Evolutionary conservation across 345 rosid genomes (phyloP).

Genomic region (Gossypium rotundifolium): DNA sequence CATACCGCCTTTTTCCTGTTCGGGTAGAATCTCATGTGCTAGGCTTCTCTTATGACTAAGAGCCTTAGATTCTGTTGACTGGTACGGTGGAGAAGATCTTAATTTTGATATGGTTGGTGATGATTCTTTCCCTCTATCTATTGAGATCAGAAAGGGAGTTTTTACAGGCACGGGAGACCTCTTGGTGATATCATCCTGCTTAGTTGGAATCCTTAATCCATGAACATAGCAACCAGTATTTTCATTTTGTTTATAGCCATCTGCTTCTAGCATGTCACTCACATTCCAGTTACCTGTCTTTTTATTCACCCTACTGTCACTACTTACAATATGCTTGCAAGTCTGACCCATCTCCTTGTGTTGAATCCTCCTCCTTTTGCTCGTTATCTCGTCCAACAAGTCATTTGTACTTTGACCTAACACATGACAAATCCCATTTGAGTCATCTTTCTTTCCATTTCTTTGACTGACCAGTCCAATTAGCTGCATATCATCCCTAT

Average conservation of each 20-base stretch:
- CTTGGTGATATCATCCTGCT: constrained; percentile 1
- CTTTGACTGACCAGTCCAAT: not conserved
- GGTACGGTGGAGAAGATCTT: constrained; percentile 12
- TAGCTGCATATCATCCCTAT: not conserved
- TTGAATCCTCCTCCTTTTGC: constrained; percentile 6
- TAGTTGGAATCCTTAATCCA: constrained; percentile 17
- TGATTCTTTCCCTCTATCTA: not conserved
- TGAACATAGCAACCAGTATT: constrained; percentile 14
- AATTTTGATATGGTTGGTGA: constrained; percentile 8
- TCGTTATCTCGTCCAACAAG: not conserved
- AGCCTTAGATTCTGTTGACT: constrained; percentile 10
- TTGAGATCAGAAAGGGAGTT: not conserved
- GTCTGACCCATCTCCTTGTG: constrained; percentile 14
- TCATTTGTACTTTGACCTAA: not conserved
- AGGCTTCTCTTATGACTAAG: constrained; percentile 8
- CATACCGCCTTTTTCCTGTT: not conserved
- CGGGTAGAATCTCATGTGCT: constrained; percentile 19
- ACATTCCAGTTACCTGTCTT: not conserved
- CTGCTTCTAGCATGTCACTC: constrained; percentile 8
- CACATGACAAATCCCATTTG: constrained; percentile 3
- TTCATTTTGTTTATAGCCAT: not conserved
- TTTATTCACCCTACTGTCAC: constrained; percentile 5
- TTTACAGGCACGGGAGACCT: constrained; percentile 6
- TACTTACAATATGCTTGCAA: constrained; percentile 12
- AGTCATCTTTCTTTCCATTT: not conserved